Evolutionary conservation across 805 yeast species (phyloP).

Genomic region (Kodamaea nitidulidarum): DNA sequence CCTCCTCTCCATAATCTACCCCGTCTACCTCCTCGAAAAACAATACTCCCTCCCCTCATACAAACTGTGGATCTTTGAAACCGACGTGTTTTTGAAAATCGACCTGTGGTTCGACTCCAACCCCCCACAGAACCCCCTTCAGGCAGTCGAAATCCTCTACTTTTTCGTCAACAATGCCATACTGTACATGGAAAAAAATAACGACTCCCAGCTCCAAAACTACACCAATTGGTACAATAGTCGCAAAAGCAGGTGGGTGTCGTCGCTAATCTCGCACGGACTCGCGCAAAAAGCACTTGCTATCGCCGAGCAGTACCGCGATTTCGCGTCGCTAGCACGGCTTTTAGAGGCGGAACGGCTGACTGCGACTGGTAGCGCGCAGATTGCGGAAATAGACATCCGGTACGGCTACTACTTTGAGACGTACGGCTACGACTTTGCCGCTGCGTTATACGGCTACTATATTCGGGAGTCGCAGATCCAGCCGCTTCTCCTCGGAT

Average conservation of each 20-base stretch:
- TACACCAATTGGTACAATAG: constrained; percentile 32
- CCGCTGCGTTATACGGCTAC: constrained; percentile 55
- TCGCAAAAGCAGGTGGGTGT: constrained; percentile 52
- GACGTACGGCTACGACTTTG: constrained; percentile 66
- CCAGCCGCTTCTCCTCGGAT: constrained; percentile 51
- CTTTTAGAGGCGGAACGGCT: constrained; percentile 32
- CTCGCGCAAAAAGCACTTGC: constrained; percentile 51
- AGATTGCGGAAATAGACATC: constrained; percentile 3
- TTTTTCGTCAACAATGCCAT: constrained; percentile 35
- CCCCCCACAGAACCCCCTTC: constrained; percentile 14
- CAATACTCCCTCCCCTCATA: constrained; percentile 21
- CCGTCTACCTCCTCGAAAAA: constrained; percentile 38
- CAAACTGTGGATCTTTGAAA: constrained; percentile 48
- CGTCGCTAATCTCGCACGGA: constrained; percentile 47
- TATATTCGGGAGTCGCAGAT: constrained; percentile 52
- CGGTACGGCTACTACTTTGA: constrained; percentile 50
- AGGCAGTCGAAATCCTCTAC: constrained; percentile 30
- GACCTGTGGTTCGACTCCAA: constrained; percentile 26
- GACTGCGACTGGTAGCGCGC: constrained; percentile 1
- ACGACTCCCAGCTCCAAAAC: constrained; percentile 22
- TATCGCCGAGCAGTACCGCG: constrained; percentile 63
- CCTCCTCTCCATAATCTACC: too few relatives aligned
- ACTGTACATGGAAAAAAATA: constrained; percentile 24
- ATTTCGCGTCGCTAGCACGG: constrained; percentile 60
- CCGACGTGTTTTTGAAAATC: constrained; percentile 33